Evolutionary conservation across 2,329 filamentous ascomycete genomes (phyloP), one percentile per base, ranked within the genome.

Genomic region (Penicillium italicum): DNA sequence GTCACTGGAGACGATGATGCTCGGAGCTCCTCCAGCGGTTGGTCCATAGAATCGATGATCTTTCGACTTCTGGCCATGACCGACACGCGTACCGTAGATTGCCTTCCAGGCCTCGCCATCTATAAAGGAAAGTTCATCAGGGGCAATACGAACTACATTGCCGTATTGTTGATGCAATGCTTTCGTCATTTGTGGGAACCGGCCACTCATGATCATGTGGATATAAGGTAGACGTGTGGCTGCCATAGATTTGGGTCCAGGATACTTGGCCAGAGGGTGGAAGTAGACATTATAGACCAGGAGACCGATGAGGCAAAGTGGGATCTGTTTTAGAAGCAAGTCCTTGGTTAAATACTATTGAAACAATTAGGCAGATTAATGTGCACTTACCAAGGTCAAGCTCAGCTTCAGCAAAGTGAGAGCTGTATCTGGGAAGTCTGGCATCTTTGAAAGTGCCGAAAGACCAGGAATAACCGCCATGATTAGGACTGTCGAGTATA

Each of bases 231-330:
- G 37, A 4, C 62, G 60, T n/a, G 63, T 63, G 14, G 64, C 64
- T 20, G 59, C 56, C 53, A 62, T 60, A 8, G 50, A 53, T 28
- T 52, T 61, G 3, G 69, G 70, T 4, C 69, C 69, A 0, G 70
- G 69, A n/a, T 62, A 68, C 10, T 58, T 50, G 14, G 60, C 37
- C 9, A 72, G 55, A 10, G 70, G 70, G 49, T 72, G 69, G 24
- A 71, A 64, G 53, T 59, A 70, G 10, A 68, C 30, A 58, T 71
- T 71, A 55, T 71, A 71, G 18, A 66, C 41, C 11, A 59, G 14
- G 26, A 37, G 44, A 5, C 22, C 18, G 18, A 55, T 22, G 26
- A 47, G 31, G 30, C 57, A 64, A 8, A 55, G 7, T 10, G 55
- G 38, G 28, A 48, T 42, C 57, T 59, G 42, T 18, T 18, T 44